These are phyloP conservation scores for Boletus coccyginus DNA, from an alignment of 768 basidiomycete species.

Conservation along the genomic window DNA sequence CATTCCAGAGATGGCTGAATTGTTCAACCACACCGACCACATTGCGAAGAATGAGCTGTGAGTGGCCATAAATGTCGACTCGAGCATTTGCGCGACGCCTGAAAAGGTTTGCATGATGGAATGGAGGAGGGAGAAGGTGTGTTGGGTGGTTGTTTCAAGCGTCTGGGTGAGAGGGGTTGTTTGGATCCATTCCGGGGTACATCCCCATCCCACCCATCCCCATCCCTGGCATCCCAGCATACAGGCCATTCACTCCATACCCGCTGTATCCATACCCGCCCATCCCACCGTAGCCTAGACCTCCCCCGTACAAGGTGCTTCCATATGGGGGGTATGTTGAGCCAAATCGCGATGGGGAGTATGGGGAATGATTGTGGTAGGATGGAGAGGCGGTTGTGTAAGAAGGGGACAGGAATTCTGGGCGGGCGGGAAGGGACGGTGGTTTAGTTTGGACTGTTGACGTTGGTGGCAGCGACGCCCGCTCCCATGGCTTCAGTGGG, in stretches of 20 bases:
- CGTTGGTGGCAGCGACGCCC: conserved; percentile 34
- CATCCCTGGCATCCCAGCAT: conserved; percentile 32
- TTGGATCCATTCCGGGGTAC: conserved; percentile 44
- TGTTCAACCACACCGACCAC: conserved; percentile 97
- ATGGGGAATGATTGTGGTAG: conserved; percentile 44
- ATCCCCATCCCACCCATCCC: conserved; percentile 39
- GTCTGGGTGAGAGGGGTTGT: conserved; percentile 75
- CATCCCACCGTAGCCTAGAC: conserved; percentile 41
- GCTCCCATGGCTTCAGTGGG: conserved; percentile 91
- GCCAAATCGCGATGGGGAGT: conserved; percentile 39
- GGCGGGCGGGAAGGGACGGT: conserved; percentile 61
- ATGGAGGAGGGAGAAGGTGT: conserved; percentile 91
- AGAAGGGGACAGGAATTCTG: conserved; percentile 41
- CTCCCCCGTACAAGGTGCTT: conserved; percentile 33
- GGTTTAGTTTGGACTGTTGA: conserved; percentile 26
- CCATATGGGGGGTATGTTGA: conserved; percentile 37
- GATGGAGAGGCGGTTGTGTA: conserved; percentile 39
- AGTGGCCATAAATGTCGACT: conserved; percentile 96
- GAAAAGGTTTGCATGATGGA: conserved; percentile 94
- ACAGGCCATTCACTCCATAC: conserved; percentile 53
- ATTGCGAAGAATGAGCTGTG: conserved; percentile 95
- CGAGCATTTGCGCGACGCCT: conserved; percentile 96
- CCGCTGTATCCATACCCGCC: conserved; percentile 41
- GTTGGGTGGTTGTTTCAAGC: conserved; percentile 85
- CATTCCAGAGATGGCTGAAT: conserved; percentile 86